Base-by-base conservation (phyloP, 805 yeast genomes). In the Zygosaccharomyces siamensis region DNA sequence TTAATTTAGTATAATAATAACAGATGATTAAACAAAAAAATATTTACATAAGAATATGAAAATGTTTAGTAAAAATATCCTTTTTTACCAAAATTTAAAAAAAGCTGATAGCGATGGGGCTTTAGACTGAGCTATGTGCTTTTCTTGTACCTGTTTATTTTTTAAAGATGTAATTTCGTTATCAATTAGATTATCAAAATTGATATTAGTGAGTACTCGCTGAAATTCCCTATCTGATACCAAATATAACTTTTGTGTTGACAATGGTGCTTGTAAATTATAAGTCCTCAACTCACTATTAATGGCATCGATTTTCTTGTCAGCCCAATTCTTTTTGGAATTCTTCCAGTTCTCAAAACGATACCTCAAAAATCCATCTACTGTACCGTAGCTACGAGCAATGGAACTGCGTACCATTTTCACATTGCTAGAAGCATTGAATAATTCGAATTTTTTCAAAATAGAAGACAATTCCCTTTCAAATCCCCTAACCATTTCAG, bases 181-280 rank as follows among this genome's bases (percentile, higher is more conserved):
- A 20, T 16, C 38, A 21, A 48, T 47, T 6, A 60, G 50, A 5
- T 51, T 32, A 1, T 50, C 53, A 2, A 59, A 50, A 21, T 59
- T 57, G 1, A 72, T 75, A 10, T 69, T 54, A 5, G 57, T 56
- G 50, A 71, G 75, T 43, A 74, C 72, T 24, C 59, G 49, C 10
- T 61, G 60, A 12, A 79, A 55, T 58, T 81, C 86, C 14, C 62
- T 67, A 4, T 74, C 78, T 2, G 64, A 52, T 1, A 63, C 7
- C 11, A 82, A 58, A 53, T 82, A 82, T n/a, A 79, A 64, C 50
- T 74, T 76, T 44, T 83, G 80, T 0, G 86, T 79, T 0, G 82
- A 67, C 42, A 75, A 53, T 0, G 87, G 87, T 0, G 87, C 85
- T 54, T 81, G 86, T 12, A 82, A 55, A 54, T 82, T 82, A 56